A percentile compares a stretch with the other conserved stretches of the same genome.
Conservation (phyloP, 2,329 filamentous ascomycete species). For the Metarhizium sp. region DNA sequence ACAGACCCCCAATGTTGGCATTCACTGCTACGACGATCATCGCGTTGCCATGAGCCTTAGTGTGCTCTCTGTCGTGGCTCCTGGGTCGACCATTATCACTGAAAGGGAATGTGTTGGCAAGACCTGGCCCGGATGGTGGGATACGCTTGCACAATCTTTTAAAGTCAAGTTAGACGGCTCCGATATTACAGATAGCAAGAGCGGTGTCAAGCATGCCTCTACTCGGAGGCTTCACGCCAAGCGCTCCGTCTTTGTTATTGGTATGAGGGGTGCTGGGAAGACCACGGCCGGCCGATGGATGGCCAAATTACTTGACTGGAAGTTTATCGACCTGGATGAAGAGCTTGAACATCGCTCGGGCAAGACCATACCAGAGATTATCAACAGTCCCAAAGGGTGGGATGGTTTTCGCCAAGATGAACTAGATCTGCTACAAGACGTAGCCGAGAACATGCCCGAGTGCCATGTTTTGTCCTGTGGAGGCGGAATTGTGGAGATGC, state of each 20-base stretch:
- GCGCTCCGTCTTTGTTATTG: slow-evolving; percentile 83
- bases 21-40: slow-evolving; percentile 96
- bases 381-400: slow-evolving; percentile 67
- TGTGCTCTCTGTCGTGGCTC: slow-evolving; percentile 67
- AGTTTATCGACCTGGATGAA: slow-evolving; percentile 78
- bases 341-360: slow-evolving; percentile 69
- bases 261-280: slow-evolving; percentile 95
- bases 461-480: slow-evolving; percentile 88
- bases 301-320: slow-evolving; percentile 62
- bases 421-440: slow-evolving; percentile 59
- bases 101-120: slow-evolving; percentile 93
- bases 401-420: slow-evolving; percentile 79
- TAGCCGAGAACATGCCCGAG: slow-evolving; percentile 63
- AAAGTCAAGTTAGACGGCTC: slow-evolving; percentile 66
- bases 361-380: slow-evolving; percentile 77
- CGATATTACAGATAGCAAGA: slow-evolving; percentile 34
- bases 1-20: slow-evolving; percentile 48
- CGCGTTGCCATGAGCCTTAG: slow-evolving; percentile 98
- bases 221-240: slow-evolving; percentile 18
- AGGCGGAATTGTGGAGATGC: slow-evolving; percentile 82
- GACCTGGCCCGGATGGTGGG: slow-evolving; percentile 99
- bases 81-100: slow-evolving; percentile 63
- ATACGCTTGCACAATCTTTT: slow-evolving; percentile 72
- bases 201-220: slow-evolving; percentile 9
- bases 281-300: slow-evolving; percentile 89